Percentiles rank a stretch among this genome's conserved stretches.
These are phyloP conservation scores for Zygosaccharomyces pseudobailii DNA, from an alignment of 1,139 yeast genomes.

Conservation along the genomic window DNA sequence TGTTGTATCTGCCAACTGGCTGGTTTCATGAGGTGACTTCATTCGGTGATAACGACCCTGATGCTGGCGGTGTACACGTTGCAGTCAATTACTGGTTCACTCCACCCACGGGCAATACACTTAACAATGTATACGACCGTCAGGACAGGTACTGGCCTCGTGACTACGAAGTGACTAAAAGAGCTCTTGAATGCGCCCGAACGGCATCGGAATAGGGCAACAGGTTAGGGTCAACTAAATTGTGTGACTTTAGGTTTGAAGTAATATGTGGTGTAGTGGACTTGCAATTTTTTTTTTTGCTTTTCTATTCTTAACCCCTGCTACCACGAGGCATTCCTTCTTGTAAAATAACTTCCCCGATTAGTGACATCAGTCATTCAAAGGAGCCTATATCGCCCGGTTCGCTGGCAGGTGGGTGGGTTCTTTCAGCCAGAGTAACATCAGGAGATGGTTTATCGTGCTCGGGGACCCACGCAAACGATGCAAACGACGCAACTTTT, in stretches of 20 bases:
- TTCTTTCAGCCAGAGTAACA: too few species aligned
- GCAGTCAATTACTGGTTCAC: slow-evolving; percentile 73
- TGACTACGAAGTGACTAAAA: slow-evolving; percentile 42
- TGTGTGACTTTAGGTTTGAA: neutral
- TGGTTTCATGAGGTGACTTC: slow-evolving; percentile 82
- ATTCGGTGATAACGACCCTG: slow-evolving; percentile 39
- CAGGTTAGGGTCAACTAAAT: neutral
- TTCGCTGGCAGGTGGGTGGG: too few species aligned
- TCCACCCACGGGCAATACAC: slow-evolving; percentile 46
- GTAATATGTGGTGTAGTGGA: neutral
- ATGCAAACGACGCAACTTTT: slow-evolving; percentile 6
- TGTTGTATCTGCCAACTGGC: slow-evolving; percentile 68
- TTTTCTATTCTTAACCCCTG: too few species aligned
- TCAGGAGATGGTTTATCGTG: neutral
- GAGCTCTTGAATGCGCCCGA: slow-evolving; percentile 14
- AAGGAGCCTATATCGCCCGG: too few species aligned
- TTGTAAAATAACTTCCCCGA: too few species aligned
- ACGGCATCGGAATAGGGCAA: neutral
- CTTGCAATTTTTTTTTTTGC: too few species aligned
- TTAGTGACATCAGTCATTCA: too few species aligned
- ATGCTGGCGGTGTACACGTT: slow-evolving; percentile 43
- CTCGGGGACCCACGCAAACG: neutral
- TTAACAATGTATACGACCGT: slow-evolving; percentile 41
- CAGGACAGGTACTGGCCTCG: slow-evolving; percentile 43
- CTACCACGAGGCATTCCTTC: too few species aligned